Percentiles rank a stretch among this genome's conserved stretches.
Conservation (phyloP, 2,329 filamentous ascomycete genomes). For the Trichophyton benhamiae region DNA sequence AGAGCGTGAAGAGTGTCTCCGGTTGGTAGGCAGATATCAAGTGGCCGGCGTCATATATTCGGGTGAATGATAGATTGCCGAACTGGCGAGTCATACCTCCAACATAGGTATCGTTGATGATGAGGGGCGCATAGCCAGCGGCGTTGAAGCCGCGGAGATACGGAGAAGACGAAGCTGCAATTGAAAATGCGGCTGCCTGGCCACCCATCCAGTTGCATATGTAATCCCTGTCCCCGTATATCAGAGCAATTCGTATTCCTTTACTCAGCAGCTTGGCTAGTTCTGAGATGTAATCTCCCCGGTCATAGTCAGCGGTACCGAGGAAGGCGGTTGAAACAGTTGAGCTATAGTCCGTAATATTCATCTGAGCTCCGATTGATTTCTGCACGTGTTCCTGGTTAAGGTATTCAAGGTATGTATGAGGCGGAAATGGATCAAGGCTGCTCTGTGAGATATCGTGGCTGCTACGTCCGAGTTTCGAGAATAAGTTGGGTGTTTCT, state of each 20-base stretch:
- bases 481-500: slow-evolving; percentile 26
- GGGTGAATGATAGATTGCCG: slow-evolving; percentile 39
- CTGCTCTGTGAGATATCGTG: slow-evolving; percentile 46
- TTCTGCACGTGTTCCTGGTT: slow-evolving; percentile 41
- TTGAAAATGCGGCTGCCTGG: slow-evolving; percentile 46
- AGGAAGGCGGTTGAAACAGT: slow-evolving; percentile 30
- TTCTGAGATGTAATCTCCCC: slow-evolving; percentile 17
- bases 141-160: slow-evolving; percentile 36
- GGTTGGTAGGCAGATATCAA: slow-evolving; percentile 27
- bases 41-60: slow-evolving; percentile 39
- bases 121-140: slow-evolving; percentile 39
- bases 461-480: slow-evolving; percentile 37
- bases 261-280: slow-evolving; percentile 37
- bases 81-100: slow-evolving; percentile 38
- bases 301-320: neutral
- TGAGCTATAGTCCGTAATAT: slow-evolving; percentile 41
- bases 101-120: slow-evolving; percentile 32
- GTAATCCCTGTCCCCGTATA: slow-evolving; percentile 44
- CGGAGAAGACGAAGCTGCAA: slow-evolving; percentile 38
- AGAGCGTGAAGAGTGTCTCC: slow-evolving; percentile 27
- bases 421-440: slow-evolving; percentile 41
- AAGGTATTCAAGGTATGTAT: slow-evolving; percentile 45
- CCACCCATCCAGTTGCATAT: slow-evolving; percentile 48
- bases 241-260: slow-evolving; percentile 39
- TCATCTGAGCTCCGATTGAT: slow-evolving; percentile 42